Percentiles rank a stretch among this genome's conserved stretches.
Conservation (phyloP, 129 eudicot species). For the Rutidosis leptorrhynchoides region DNA sequence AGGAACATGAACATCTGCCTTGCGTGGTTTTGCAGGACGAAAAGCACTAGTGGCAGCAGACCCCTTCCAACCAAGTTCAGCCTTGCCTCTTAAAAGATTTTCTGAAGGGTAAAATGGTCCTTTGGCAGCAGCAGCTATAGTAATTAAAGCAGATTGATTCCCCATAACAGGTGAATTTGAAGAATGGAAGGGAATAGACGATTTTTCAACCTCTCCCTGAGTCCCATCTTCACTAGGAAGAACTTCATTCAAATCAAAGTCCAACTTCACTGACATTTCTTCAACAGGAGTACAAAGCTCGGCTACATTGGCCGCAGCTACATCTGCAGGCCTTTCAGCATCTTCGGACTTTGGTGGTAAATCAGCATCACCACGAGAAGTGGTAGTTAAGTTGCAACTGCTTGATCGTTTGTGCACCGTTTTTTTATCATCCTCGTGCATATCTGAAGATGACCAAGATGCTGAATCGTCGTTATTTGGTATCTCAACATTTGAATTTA, state of each 20-base stretch:
- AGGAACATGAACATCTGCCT: constrained; percentile 30
- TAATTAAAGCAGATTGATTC: constrained; percentile 53
- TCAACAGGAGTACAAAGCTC: constrained; percentile 36
- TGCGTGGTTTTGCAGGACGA: constrained; percentile 93
- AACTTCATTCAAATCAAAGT: constrained; percentile 89
- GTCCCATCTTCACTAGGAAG: constrained; percentile 65
- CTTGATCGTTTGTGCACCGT: constrained; percentile 19
- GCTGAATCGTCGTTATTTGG: constrained; percentile 38
- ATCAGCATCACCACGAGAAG: constrained; percentile 25
- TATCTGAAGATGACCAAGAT: constrained; percentile 41
- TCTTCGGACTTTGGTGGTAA: constrained; percentile 26
- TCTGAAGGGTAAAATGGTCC: constrained; percentile 87
- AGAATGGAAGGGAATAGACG: constrained; percentile 29
- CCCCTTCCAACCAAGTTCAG: constrained; percentile 92
- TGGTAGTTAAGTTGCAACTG: constrained; percentile 5
- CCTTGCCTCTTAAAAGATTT: constrained; percentile 57
- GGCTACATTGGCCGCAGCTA: constrained; percentile 22
- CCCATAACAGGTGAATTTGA: constrained; percentile 30
- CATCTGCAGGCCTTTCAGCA: constrained; percentile 23
- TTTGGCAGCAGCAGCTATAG: constrained; percentile 89
- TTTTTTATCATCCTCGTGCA: constrained; percentile 30
- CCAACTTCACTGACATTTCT: constrained; percentile 44
- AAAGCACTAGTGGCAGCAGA: constrained; percentile 98
- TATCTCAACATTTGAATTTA: constrained; percentile 31
- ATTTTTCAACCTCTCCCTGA: constrained; percentile 43